These are phyloP conservation scores for Pilasporangium apinafurcum DNA, from an alignment of 352 stramenopile species.

Conservation along the genomic window DNA sequence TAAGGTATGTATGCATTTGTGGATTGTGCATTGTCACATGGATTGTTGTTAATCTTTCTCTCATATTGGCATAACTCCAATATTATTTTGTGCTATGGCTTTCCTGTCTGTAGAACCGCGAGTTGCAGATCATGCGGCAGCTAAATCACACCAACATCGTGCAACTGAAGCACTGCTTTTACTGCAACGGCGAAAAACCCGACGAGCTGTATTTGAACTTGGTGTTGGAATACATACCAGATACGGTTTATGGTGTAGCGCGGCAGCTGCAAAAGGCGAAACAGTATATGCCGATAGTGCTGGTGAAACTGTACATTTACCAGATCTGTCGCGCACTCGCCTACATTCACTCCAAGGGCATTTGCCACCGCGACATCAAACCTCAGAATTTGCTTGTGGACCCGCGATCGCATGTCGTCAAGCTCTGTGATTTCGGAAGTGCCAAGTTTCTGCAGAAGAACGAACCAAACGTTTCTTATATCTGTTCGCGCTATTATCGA, in stretches of 20 bases:
- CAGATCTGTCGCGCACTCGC: slow-evolving; percentile 96
- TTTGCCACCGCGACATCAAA: slow-evolving; percentile 99
- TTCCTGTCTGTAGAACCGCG: slow-evolving; percentile 85
- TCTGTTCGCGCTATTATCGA: slow-evolving; percentile 99
- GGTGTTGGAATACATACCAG: slow-evolving; percentile 98
- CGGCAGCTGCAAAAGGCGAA: slow-evolving; percentile 96
- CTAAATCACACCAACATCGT: slow-evolving; percentile 99
- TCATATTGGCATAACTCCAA: neutral
- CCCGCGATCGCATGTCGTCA: slow-evolving; percentile 95
- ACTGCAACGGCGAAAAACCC: slow-evolving; percentile 93
- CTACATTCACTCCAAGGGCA: slow-evolving; percentile 97
- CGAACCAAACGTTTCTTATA: slow-evolving; percentile 99
- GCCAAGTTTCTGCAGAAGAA: slow-evolving; percentile 94
- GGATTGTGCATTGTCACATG: neutral
- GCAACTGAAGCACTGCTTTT: slow-evolving; percentile 99
- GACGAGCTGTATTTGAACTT: slow-evolving; percentile 99
- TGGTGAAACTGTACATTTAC: slow-evolving; percentile 99
- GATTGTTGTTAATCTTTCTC: neutral
- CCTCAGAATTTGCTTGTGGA: slow-evolving; percentile 99
- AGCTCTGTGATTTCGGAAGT: slow-evolving; percentile 99
- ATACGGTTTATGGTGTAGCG: slow-evolving; percentile 98
- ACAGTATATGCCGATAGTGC: slow-evolving; percentile 94
- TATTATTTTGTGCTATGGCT: slow-evolving; percentile 3
- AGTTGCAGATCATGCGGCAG: slow-evolving; percentile 99
- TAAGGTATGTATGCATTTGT: slow-evolving; percentile 66